Base-by-base conservation (phyloP, 1,284 basidiomycete species). In the Blastosporella zonata region DNA sequence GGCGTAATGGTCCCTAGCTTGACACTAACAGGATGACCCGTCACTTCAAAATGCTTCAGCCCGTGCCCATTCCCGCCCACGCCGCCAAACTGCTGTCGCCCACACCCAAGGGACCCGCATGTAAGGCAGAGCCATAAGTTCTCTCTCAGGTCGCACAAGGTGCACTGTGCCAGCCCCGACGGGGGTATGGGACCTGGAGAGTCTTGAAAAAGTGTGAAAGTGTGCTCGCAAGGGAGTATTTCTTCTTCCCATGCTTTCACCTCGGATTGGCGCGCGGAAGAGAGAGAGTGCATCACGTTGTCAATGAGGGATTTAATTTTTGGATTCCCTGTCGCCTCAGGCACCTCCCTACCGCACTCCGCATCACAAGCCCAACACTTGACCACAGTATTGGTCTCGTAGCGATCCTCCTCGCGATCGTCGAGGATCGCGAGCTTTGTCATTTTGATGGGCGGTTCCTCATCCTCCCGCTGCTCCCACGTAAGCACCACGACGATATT, bases 161-260 rank as follows among this genome's bases (percentile, higher is more conserved):
- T 68, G 62, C 92, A 95, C 53, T 87, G 82, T 0, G 88, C 84
- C 0, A 90, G 77, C 13, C 88, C 89, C 74, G 66, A 58, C 2
- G 79, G 72, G 0, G 72, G 68, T 25, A 88, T 85, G 12, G 69
- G 70, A 2, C 73, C 77, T 0, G 72, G 73, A 0, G 68, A 58
- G 2, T 75, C 66, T 63, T 94, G 95, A 43, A 89, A 73, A 0
- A 99, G 75, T 10, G 81, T 82, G 7, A 89, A 70, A 0, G 93
- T 90, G 62, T 99, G 96, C 62, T 92, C 84, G 72, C 96, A 99
- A 2, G 90, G 69, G 0, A 77, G 62, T 25, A 97, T 87, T 63
- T 98, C 96, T 67, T 98, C 94, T 63, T 97, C 93, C 96, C 97
- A 99, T 1, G 95, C 91, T 67, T 97, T 90, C 49, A 99, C 91